These are phyloP conservation scores for Trichoderma asperelloides DNA, from an alignment of 495 filamentous ascomycete species.

Conservation along the genomic window DNA sequence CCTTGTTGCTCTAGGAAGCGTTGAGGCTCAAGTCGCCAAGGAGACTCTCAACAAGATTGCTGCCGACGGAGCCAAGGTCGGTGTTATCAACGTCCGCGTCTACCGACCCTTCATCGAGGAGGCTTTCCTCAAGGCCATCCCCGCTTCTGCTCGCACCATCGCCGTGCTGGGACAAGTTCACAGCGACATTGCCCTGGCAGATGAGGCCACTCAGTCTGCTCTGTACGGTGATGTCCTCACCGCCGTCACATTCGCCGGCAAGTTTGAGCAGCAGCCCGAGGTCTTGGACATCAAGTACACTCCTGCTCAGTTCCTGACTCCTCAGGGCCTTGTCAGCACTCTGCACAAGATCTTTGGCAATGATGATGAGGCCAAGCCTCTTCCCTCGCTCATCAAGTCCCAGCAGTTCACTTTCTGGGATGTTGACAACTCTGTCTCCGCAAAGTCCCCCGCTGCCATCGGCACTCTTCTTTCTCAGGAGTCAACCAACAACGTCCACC, in stretches of 20 bases:
- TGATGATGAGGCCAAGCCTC: conserved; percentile 36
- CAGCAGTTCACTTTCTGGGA: conserved; percentile 95
- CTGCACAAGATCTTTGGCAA: conserved; percentile 59
- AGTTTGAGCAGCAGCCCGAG: conserved; percentile 46
- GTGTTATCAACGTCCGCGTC: conserved; percentile 82
- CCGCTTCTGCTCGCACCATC: conserved; percentile 62
- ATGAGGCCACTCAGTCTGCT: conserved; percentile 65
- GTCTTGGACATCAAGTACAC: conserved; percentile 85
- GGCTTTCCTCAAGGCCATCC: conserved; percentile 74
- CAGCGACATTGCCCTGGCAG: conserved; percentile 46
- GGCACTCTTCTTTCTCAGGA: conserved; percentile 67
- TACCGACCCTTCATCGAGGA: conserved; percentile 94
- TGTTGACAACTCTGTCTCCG: conserved; percentile 61
- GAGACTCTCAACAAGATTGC: conserved; percentile 70
- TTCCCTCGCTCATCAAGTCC: conserved; percentile 33
- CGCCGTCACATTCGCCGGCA: conserved; percentile 67
- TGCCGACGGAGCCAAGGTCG: conserved; percentile 63
- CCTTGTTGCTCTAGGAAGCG: conserved; percentile 83
- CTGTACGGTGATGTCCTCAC: conserved; percentile 85
- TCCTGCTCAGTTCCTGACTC: conserved; percentile 69
- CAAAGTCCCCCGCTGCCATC: conserved; percentile 54
- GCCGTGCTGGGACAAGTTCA: conserved; percentile 56
- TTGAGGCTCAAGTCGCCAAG: conserved; percentile 75
- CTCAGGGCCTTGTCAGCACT: conserved; percentile 48
- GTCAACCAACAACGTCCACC: conserved; percentile 65